These are phyloP conservation scores for Lathyrus aphaca DNA, from an alignment of 306 rosid genomes.

Conservation along the genomic window DNA sequence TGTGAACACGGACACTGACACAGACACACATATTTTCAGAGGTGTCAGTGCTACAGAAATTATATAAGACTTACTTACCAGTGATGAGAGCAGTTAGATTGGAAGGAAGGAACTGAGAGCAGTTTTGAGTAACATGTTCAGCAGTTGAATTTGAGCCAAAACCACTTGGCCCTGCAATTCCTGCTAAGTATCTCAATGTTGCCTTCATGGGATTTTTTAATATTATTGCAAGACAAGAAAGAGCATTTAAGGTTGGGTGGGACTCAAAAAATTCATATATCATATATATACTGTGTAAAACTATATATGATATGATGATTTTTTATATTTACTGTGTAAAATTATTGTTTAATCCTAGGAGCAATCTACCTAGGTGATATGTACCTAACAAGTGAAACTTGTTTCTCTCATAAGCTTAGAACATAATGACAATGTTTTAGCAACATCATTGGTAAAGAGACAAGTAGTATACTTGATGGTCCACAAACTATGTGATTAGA, in stretches of 20 bases:
- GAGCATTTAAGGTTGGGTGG: conserved; percentile 27
- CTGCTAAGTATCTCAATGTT: conserved; percentile 83
- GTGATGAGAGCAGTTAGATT: conserved; percentile 83
- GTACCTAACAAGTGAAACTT: conserved; percentile 24
- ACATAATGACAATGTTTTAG: conserved; percentile 30
- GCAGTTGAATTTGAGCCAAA: conserved; percentile 95
- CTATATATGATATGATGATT: too few species aligned
- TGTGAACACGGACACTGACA: too few species aligned
- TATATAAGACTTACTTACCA: conserved; percentile 45
- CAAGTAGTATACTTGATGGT: neutral
- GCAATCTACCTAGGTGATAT: neutral
- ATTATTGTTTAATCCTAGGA: conserved; percentile 11
- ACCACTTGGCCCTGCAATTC: conserved; percentile 96
- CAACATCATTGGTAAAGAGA: conserved; percentile 45
- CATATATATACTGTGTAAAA: neutral
- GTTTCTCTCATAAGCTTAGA: neutral
- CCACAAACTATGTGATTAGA: neutral
- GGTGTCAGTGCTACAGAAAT: too few species aligned
- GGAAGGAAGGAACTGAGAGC: conserved; percentile 42
- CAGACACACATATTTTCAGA: too few species aligned
- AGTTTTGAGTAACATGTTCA: conserved; percentile 73
- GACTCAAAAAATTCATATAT: conserved; percentile 21
- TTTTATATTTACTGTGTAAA: neutral
- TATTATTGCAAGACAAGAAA: conserved; percentile 23
- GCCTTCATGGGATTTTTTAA: conserved; percentile 61